Percentiles rank a stretch among this genome's conserved stretches.
Evolutionary conservation across 331 rosid genomes (phyloP).

Genomic region (Quercus phellos): DNA sequence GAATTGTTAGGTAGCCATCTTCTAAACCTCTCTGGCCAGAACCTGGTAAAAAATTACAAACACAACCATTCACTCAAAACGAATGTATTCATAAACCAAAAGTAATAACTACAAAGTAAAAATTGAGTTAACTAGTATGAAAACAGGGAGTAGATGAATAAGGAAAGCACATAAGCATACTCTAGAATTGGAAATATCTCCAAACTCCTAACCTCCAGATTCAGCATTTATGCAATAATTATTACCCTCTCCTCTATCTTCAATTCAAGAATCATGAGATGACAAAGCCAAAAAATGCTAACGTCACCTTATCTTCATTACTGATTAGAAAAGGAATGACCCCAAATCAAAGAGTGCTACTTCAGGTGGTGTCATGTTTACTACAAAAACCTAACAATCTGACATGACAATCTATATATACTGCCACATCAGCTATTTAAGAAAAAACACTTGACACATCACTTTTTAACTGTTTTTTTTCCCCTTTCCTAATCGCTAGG

Average conservation of each 20-base stretch:
- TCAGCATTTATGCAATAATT: background rate
- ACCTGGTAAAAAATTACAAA: conserved; percentile 38
- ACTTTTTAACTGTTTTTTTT: no score
- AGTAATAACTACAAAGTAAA: background rate
- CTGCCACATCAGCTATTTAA: no score
- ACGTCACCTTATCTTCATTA: background rate
- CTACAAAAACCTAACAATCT: no score
- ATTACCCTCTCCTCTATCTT: background rate
- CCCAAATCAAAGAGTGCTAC: background rate
- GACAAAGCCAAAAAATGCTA: background rate
- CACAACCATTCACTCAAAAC: conserved; percentile 9
- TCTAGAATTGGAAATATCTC: conserved; percentile 4
- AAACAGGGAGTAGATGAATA: background rate
- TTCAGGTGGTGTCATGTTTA: no score
- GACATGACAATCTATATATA: no score
- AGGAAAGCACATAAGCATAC: conserved; percentile 1
- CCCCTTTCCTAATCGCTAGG: no score
- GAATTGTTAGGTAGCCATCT: conserved; percentile 72
- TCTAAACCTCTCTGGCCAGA: conserved; percentile 68
- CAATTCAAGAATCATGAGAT: background rate
- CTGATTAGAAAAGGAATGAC: background rate
- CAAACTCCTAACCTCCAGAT: background rate
- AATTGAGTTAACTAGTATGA: background rate
- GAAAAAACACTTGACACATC: no score
- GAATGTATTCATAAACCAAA: background rate